phyloP scores from a whole-genome alignment of 2,329 filamentous ascomycete genomes.

The Gaeumannomyces tritici region DNA sequence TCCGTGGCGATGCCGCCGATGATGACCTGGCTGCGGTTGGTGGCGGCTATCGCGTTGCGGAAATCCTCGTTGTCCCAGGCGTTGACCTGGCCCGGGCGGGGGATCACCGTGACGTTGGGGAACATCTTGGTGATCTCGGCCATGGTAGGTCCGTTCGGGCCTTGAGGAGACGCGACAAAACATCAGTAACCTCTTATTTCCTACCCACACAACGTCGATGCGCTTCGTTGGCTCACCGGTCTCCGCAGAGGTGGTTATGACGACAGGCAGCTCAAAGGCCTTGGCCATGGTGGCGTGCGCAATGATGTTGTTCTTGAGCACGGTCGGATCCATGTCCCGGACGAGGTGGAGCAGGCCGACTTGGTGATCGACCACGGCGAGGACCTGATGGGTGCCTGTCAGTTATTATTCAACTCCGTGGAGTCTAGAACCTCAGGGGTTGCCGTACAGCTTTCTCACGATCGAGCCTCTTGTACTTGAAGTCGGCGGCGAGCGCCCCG shows the following conservation, averaged over 20 bases:
- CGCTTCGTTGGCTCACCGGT: neutral
- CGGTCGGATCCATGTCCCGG: neutral
- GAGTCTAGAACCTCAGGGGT: too few species aligned
- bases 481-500: neutral
- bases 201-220: neutral
- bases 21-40: neutral
- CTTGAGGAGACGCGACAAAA: neutral
- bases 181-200: neutral
- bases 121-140: neutral
- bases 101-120: neutral
- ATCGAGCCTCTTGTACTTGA: neutral
- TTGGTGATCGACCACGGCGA: neutral
- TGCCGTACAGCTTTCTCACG: neutral
- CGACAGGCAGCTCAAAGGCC: neutral
- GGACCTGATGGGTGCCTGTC: too few species aligned
- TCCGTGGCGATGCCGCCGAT: neutral
- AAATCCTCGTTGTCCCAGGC: neutral
- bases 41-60: neutral
- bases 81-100: neutral
- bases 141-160: neutral
- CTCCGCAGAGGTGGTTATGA: neutral
- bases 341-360: neutral
- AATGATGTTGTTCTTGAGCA: neutral
- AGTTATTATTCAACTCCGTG: too few species aligned
- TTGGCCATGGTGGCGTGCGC: neutral